phyloP scores from a whole-genome alignment of 345 rosid species.

The Combretum micranthum region DNA sequence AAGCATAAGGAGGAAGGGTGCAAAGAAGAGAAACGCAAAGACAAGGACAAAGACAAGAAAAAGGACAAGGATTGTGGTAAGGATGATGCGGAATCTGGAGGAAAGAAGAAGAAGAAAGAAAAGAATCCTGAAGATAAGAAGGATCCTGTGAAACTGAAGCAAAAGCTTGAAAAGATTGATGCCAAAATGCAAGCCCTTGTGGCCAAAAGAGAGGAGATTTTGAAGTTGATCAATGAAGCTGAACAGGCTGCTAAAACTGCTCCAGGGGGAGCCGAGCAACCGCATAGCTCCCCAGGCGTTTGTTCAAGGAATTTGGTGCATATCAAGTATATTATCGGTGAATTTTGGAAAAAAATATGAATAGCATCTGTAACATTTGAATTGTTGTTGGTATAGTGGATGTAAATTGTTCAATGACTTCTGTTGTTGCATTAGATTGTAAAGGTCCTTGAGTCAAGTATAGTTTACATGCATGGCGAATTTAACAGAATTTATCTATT shows the following conservation, averaged over 20 bases:
- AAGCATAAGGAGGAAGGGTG: slow-evolving; percentile 16
- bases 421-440: too few species aligned
- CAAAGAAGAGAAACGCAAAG: slow-evolving; percentile 3
- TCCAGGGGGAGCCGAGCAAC: not conserved
- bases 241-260: slow-evolving; percentile 19
- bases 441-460: too few species aligned
- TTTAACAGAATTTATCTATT: too few species aligned
- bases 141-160: slow-evolving; percentile 53
- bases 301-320: not conserved
- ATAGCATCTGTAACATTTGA: too few species aligned
- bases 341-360: too few species aligned
- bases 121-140: slow-evolving; percentile 69
- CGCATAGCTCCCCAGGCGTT: slow-evolving; percentile 1
- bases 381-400: too few species aligned
- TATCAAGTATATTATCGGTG: too few species aligned
- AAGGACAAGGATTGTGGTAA: slow-evolving; percentile 35
- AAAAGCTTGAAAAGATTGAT: slow-evolving; percentile 55
- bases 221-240: slow-evolving; percentile 37
- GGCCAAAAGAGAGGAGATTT: slow-evolving; percentile 45
- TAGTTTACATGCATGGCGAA: too few species aligned
- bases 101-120: slow-evolving; percentile 26
- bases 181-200: slow-evolving; percentile 52
- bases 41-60: slow-evolving; percentile 20
- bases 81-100: slow-evolving; percentile 19
- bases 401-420: too few species aligned